phyloP scores from a whole-genome alignment of 148 eudicot genomes.

The Rhododendron molle region DNA sequence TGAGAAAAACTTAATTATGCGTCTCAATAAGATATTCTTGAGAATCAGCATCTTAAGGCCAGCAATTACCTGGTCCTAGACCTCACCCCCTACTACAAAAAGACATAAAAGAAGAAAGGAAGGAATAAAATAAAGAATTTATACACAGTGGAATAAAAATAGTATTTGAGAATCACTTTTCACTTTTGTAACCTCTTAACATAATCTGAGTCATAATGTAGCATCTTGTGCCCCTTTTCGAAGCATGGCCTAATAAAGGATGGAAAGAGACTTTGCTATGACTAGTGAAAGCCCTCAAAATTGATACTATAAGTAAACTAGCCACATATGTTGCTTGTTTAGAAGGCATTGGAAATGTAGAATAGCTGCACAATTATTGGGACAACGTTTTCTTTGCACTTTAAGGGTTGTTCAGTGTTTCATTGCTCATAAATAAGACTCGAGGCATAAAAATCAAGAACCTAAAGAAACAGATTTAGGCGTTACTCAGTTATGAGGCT shows the following conservation, averaged over 20 bases:
- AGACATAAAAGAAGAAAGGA: background rate
- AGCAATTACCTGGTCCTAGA: background rate
- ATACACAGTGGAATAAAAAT: background rate
- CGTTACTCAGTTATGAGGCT: background rate
- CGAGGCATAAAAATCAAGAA: background rate
- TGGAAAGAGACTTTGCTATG: background rate
- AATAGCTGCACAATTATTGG: background rate
- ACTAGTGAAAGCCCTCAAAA: background rate
- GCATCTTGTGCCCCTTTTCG: background rate
- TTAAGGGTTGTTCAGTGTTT: background rate
- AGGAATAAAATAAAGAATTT: background rate
- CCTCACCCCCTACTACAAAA: background rate
- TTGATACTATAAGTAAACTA: background rate
- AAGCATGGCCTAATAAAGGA: background rate
- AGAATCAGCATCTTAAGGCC: background rate
- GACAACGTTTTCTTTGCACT: background rate
- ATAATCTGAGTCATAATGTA: background rate
- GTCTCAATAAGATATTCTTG: background rate
- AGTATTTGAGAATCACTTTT: background rate
- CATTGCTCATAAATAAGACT: background rate
- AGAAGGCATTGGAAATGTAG: background rate
- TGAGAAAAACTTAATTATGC: background rate
- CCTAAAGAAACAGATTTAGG: background rate
- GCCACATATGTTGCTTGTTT: background rate
- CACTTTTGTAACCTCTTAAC: background rate